phyloP scores from a whole-genome alignment of 2,329 filamentous ascomycete genomes.

The Xylariaceae sp. region DNA sequence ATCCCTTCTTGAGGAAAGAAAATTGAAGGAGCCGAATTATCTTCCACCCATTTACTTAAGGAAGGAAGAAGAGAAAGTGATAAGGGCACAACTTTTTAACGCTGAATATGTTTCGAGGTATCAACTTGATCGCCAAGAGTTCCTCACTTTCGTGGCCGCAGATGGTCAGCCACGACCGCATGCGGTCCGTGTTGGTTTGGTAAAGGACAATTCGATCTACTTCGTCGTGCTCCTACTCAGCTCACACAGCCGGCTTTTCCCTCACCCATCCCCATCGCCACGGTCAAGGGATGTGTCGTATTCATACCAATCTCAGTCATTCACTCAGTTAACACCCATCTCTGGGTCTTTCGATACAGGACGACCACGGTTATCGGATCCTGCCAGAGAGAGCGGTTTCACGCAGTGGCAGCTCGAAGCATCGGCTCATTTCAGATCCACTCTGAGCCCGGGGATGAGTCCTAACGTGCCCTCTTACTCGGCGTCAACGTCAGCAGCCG shows the following conservation, averaged over 20 bases:
- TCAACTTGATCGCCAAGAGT: constrained; percentile 52
- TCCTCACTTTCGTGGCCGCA: constrained; percentile 50
- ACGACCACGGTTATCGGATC: constrained; percentile 38
- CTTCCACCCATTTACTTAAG: constrained; percentile 61
- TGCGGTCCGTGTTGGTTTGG: constrained; percentile 53
- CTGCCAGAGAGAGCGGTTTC: constrained; percentile 32
- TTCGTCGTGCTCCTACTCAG: constrained; percentile 55
- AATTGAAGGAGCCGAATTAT: constrained; percentile 58
- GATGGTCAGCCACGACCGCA: constrained; percentile 53
- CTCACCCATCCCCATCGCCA: constrained; percentile 46
- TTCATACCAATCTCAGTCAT: constrained; percentile 40
- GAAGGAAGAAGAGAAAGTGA: constrained; percentile 52
- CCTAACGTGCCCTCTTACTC: constrained; percentile 46
- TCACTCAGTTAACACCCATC: constrained; percentile 44
- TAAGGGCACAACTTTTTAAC: constrained; percentile 53
- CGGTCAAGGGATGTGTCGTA: constrained; percentile 43
- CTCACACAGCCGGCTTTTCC: constrained; percentile 35
- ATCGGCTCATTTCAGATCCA: constrained; percentile 34
- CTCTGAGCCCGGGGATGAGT: constrained; percentile 36
- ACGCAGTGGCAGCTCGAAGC: constrained; percentile 31
- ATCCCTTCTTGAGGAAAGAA: constrained; percentile 56
- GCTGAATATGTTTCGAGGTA: constrained; percentile 53
- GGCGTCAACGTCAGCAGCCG: constrained; percentile 42
- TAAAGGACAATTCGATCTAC: constrained; percentile 60
- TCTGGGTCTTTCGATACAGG: constrained; percentile 48